Conservation (phyloP, 176 grass and related monocot genomes). For the Ananas comosus region DNA sequence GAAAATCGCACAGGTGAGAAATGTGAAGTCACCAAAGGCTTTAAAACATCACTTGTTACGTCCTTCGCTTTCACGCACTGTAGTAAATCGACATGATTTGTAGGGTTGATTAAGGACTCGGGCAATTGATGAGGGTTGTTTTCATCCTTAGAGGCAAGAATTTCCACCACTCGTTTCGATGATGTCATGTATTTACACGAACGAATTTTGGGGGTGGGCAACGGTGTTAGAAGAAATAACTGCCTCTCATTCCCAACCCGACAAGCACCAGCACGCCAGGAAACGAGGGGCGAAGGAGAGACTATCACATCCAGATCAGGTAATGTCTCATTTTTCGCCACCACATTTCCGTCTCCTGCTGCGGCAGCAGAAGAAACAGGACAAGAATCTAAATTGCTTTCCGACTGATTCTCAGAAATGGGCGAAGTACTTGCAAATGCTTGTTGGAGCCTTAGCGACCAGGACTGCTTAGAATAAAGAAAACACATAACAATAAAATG, state of each 20-base stretch:
- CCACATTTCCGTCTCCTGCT: constrained; percentile 13
- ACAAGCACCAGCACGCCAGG: constrained; percentile 60
- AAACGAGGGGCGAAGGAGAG: constrained; percentile 90
- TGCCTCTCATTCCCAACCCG: constrained; percentile 63
- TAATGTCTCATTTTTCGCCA: constrained; percentile 16
- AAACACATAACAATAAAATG: neutral
- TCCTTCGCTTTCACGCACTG: constrained; percentile 26
- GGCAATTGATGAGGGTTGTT: constrained; percentile 26
- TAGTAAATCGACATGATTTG: constrained; percentile 15
- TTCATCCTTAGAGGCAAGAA: constrained; percentile 5
- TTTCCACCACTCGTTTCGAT: constrained; percentile 28
- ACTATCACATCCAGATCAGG: constrained; percentile 34
- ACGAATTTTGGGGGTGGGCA: constrained; percentile 40
- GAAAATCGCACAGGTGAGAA: constrained; percentile 32
- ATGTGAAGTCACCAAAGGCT: constrained; percentile 12
- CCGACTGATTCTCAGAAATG: constrained; percentile 11
- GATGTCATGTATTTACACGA: constrained; percentile 29
- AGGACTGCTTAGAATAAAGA: constrained; percentile 43
- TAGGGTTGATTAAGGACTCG: constrained; percentile 25
- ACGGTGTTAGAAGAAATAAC: constrained; percentile 75
- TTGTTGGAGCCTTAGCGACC: constrained; percentile 56
- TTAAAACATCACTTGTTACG: neutral
- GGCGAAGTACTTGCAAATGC: constrained; percentile 32
- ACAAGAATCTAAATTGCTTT: constrained; percentile 8
- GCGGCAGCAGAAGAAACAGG: constrained; percentile 23